Base-by-base conservation (phyloP, 257 asterid genomes). In the Linaria vulgaris region DNA sequence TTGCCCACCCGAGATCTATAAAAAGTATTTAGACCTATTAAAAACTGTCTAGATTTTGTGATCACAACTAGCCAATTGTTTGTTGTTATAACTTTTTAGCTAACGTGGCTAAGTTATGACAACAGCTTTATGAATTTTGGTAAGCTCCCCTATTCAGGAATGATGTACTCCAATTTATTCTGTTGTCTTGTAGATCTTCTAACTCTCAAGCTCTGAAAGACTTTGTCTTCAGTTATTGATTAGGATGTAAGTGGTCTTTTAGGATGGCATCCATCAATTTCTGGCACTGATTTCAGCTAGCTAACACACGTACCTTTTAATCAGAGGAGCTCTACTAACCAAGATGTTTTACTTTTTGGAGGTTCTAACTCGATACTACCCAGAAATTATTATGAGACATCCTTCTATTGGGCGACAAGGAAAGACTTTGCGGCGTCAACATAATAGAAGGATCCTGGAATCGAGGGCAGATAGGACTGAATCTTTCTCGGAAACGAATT, bases 371-470 rank as follows among this genome's bases (percentile, higher is more conserved):
- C 83, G 54, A 69, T 70, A 88, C 76, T 76, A 85, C 60, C 95
- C 97, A 55, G 87, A 86, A 54, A 57, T 70, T 59, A 72, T 83
- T 69, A 59, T 6, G 38, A 71, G 65, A 71, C 81, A 82, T 71
- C 92, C 87, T 38, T 6, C 95, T 52, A 74, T 91, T 69, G 98
- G 97, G 68, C 98, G 95, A 56, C 98, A 83, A 70, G 97, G 97
- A 68, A 88, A 91, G 85, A 88, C 97, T 78, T 71, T 91, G 64
- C 95, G 97, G 53, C 96, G 97, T 78, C 90, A 85, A 48, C 94
- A 85, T 63, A 74, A 80, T 58, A 81, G 76, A 63, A 84, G 85
- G 75, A 74, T 74, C 75, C 78, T 79, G 69, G 91, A 80, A 79
- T 76, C 86, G 60, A 69, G 64, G 56, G 77, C 72, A 66, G 74